Base-by-base conservation (phyloP, 1,284 basidiomycete genomes). In the Tylopilus sp. region DNA sequence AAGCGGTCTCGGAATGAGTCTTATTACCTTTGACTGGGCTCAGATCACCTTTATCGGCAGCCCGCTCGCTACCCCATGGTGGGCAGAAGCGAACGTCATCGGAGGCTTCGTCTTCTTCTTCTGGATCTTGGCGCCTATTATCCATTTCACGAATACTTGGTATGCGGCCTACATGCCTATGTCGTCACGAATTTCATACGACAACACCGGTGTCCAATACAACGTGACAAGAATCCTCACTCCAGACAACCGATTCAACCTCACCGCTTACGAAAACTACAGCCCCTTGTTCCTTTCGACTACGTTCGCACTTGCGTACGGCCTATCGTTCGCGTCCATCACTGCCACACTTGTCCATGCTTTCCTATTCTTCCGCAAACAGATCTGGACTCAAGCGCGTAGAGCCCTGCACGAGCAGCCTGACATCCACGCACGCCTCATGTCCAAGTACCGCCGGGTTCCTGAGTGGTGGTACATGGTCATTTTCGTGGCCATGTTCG, bases 231-330 rank as follows among this genome's bases (percentile, higher is more conserved):
- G 71, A 6, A 84, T 97, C 35, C 68, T 94, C 37, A 81, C 71
- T 13, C 44, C 71, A 0, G 73, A 84, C 28, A 63, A 71, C 8
- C 73, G 74, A 2, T 74, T 95, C 51, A 79, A 92, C 64, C 39
- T 73, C 23, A 70, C 70, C 0, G 84, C 80, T 1, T 97, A 95
- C 68, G 64, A 79, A 48, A 71, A 65, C 1, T 97, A 97, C 63
- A 92, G 89, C 51, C 92, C 90, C 0, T 68, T 95, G 1, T 96
- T 86, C 70, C 74, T 97, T 19, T 84, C 91, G 11, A 78, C 80
- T 2, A 77, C 83, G 0, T 88, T 86, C 59, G 75, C 76, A 18
- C 73, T 88, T 57, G 78, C 83, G 0, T 92, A 91, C 64, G 84
- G 77, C 48, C 61, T 84, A 15, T 78, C 79, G 0, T 89, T 91